Base-by-base conservation (phyloP, 2,329 filamentous ascomycete genomes). In the Fusarium sp. region DNA sequence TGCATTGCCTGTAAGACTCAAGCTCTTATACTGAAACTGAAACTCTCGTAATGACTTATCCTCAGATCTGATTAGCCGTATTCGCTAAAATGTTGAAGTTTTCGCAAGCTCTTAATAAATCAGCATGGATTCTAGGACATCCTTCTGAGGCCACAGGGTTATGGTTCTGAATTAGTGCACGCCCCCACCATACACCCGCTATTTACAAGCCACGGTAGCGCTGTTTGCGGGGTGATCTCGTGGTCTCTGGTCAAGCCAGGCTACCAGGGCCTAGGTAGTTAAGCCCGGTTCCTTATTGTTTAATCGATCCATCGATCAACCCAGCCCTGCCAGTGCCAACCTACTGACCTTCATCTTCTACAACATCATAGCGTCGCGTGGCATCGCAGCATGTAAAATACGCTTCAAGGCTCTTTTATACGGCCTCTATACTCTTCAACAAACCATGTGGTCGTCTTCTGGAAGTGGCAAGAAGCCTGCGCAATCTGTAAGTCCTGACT, bases 401-500 rank as follows among this genome's bases (percentile, higher is more conserved):
- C 70, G 54, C 70, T 71, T 57, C 68, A 62, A 52, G 50, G 66
- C 65, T 59, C 56, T 71, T 62, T 60, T 48, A 15, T 71, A 71
- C 70, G 71, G 73, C 73, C 70, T 68, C 65, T 67, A 57, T 27
- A 33, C 41, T 51, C n/a, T 41, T 51, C 14, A 59, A 73, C 75
- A 81, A 75, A 68, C 22, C 48, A 90, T 90, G 88, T 90, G 89
- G 81, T 86, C 87, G 68, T 89, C 87, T 72, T 88, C 87, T 69
- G 84, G 84, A 72, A 85, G 85, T 81, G 82, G 86, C 80, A 91
- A 91, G 83, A 93, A 93, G 83, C 84, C 86, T 71, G 83, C 86
- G 70, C 88, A 90, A 77, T 90, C 92, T 88, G 91, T 93, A 82
- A 77, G 85, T 79, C 39, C 47, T 67, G 47, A 51, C 30, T 53